Percentiles rank a stretch among this genome's conserved stretches.
Conservation (phyloP, 495 filamentous ascomycete genomes). For the Trichoderma erinaceum region DNA sequence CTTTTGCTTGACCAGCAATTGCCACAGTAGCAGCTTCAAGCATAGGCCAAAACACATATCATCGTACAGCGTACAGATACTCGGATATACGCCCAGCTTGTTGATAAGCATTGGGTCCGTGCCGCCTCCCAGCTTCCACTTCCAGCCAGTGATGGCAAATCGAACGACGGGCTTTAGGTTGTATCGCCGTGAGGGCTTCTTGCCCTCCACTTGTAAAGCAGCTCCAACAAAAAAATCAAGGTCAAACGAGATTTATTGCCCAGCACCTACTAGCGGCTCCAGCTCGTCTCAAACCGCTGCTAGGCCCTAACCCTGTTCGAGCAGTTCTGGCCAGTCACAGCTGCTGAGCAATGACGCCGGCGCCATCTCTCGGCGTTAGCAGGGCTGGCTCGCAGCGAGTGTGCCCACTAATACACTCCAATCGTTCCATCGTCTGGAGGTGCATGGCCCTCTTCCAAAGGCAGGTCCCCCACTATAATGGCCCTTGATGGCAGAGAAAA, state of each 20-base stretch:
- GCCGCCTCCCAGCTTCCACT: neutral
- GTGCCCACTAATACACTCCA: neutral
- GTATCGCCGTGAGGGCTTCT: slow-evolving; percentile 14
- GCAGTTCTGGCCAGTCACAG: neutral
- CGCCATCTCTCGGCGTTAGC: neutral
- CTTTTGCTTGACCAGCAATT: too few relatives aligned
- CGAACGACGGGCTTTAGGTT: slow-evolving; percentile 6
- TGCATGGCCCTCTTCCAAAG: neutral
- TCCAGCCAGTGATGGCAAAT: neutral
- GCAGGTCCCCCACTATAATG: neutral
- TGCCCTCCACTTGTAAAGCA: neutral
- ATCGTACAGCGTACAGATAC: neutral
- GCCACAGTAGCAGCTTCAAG: too few relatives aligned
- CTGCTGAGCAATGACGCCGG: neutral
- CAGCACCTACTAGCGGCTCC: neutral
- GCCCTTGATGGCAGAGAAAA: neutral
- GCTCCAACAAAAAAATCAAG: too few relatives aligned
- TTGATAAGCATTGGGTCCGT: neutral
- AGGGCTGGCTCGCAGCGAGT: neutral
- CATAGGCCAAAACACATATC: neutral
- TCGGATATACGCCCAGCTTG: neutral
- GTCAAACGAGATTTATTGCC: neutral
- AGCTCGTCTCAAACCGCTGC: neutral
- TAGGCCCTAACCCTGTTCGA: neutral
- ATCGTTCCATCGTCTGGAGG: neutral